These are phyloP conservation scores for Leccinum ponderosum DNA, from an alignment of 1,284 basidiomycete genomes.

Conservation along the genomic window DNA sequence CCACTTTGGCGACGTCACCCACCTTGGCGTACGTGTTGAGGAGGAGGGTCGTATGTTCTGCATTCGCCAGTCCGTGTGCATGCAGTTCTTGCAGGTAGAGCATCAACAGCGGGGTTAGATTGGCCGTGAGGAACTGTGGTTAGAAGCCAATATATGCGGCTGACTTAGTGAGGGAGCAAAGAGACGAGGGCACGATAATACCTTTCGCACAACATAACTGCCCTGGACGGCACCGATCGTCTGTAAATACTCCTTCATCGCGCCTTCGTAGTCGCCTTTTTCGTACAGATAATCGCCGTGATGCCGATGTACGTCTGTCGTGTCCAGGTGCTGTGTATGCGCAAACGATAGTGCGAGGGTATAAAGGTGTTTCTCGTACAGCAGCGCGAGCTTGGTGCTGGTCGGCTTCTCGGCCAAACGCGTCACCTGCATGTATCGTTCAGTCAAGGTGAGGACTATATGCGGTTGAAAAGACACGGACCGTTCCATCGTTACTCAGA, in stretches of 20 bases:
- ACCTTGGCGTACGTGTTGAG: slow-evolving; percentile 98
- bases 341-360: slow-evolving; percentile 78
- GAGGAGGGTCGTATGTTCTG: slow-evolving; percentile 95
- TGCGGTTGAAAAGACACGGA: slow-evolving; percentile 36
- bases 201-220: slow-evolving; percentile 96
- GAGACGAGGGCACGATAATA: slow-evolving; percentile 28
- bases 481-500: slow-evolving; percentile 74
- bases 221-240: slow-evolving; percentile 91
- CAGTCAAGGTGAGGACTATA: not conserved
- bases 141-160: not conserved
- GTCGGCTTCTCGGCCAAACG: slow-evolving; percentile 81
- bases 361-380: slow-evolving; percentile 79
- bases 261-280: slow-evolving; percentile 91
- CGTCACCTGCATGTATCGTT: slow-evolving; percentile 48
- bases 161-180: not conserved
- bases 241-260: slow-evolving; percentile 90
- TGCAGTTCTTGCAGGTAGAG: slow-evolving; percentile 95
- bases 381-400: slow-evolving; percentile 74
- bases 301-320: slow-evolving; percentile 84
- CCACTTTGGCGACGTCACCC: slow-evolving; percentile 86
- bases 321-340: slow-evolving; percentile 69
- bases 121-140: slow-evolving; percentile 90
- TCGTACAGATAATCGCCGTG: slow-evolving; percentile 93
- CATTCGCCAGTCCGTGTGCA: slow-evolving; percentile 84
- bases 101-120: slow-evolving; percentile 92